These are phyloP conservation scores for Kokia cookei DNA, from an alignment of 441 rosid genomes.

Conservation along the genomic window DNA sequence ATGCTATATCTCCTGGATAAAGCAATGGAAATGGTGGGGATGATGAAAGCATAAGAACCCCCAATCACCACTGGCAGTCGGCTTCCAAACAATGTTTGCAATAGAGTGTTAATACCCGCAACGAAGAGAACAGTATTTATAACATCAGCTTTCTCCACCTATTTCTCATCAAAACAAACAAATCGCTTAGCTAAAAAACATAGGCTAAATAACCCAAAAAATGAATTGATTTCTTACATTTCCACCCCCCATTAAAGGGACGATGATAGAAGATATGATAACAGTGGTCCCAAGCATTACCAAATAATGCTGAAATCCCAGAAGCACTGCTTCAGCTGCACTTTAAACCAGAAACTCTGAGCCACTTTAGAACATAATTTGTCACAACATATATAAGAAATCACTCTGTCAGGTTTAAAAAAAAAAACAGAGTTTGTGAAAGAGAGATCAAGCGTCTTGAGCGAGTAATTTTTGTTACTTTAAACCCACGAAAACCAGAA, in stretches of 20 bases:
- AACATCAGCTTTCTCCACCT: constrained; percentile 79
- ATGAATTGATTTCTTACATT: constrained; percentile 36
- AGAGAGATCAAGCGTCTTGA: neutral
- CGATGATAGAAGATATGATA: constrained; percentile 54
- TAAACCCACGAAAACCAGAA: neutral
- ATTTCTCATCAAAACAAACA: constrained; percentile 3
- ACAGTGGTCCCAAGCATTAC: constrained; percentile 84
- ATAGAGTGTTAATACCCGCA: constrained; percentile 66
- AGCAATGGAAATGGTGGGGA: constrained; percentile 64
- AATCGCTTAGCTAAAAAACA: neutral
- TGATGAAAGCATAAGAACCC: constrained; percentile 60
- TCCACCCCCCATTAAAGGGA: constrained; percentile 80
- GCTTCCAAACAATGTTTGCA: constrained; percentile 61
- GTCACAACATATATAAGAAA: neutral
- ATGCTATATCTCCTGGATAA: constrained; percentile 31
- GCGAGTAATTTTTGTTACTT: neutral
- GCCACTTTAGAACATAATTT: neutral
- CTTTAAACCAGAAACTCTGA: neutral
- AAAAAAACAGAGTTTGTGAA: neutral
- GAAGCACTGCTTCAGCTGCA: constrained; percentile 64
- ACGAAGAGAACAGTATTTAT: constrained; percentile 65
- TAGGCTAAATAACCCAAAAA: neutral
- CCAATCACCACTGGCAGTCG: constrained; percentile 83
- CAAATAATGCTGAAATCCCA: constrained; percentile 84
- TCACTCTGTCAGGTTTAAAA: neutral